Evolutionary conservation across 2,329 filamentous ascomycete species (phyloP), one percentile per base, ranked within the genome.

Genomic region (Diaporthe vexans): DNA sequence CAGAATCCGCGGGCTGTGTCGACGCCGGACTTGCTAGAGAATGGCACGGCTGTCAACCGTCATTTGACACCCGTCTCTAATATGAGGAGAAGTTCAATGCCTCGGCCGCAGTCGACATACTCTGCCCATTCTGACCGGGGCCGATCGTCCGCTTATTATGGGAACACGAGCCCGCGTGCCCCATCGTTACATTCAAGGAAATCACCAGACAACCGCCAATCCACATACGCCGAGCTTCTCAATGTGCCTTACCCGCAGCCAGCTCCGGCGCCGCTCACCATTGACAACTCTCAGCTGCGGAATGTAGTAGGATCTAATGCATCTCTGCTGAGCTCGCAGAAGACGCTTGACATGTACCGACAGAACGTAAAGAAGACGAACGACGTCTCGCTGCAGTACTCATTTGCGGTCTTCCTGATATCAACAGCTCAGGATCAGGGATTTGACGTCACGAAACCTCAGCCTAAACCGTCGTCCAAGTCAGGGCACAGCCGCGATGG

Each of bases 341-440:
- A 98, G 85, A 99, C 97, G 1, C 90, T 99, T 65, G 95, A 98
- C 72, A 98, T 98, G 96, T 99, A 99, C 83, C 91, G 96, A 58
- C 93, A 93, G 72, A 99, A 98, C 80, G 94, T 98, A 74, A 98
- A 98, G 86, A 99, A 99, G 86, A 97, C 97, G 3, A 97, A 94
- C 76, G 95, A 98, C 82, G 89, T 93, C 21, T 92, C 94, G 5
- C 94, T 97, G 46, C 95, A 98, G 83, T 98, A 98, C 83, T 97
- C 97, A 40, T 98, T 99, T 84, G 97, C 97, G 2, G 90, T 98
- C 51, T 98, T 97, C 82, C 91, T 99, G 86, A 93, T 98, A 78
- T 94, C 95, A 61, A 93, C 95, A 1, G 95, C 96, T 54, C 93
- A 95, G 81, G 94, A 97, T 81, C 90, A 94, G 81, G 92, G 91